These are phyloP conservation scores for Xylaria sp. DNA, from an alignment of 2,329 filamentous ascomycete genomes.

Conservation along the genomic window DNA sequence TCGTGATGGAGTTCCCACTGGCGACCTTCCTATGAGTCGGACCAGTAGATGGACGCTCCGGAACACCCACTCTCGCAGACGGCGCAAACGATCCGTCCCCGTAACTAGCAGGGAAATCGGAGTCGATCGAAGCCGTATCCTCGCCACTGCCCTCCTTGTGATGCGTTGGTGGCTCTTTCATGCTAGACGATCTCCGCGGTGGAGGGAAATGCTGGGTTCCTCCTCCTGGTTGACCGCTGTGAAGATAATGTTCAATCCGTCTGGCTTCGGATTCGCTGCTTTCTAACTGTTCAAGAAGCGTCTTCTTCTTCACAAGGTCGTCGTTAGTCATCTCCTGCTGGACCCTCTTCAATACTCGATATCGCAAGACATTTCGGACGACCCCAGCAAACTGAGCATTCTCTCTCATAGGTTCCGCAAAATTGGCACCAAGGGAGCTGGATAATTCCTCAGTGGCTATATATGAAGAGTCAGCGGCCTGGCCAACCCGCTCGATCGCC, in stretches of 20 bases:
- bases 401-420: conserved; percentile 96
- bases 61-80: conserved; percentile 68
- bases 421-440: conserved; percentile 79
- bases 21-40: conserved; percentile 70
- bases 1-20: conserved; percentile 85
- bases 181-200: conserved; percentile 62
- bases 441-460: conserved; percentile 92
- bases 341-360: conserved; percentile 86
- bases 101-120: conserved; percentile 88
- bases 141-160: conserved; percentile 57
- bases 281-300: conserved; percentile 81
- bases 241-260: conserved; percentile 87
- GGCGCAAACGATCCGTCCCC: conserved; percentile 63
- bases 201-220: conserved; percentile 37
- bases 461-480: conserved; percentile 93
- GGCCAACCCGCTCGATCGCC: conserved; percentile 89
- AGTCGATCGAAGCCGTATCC: conserved; percentile 87
- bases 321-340: conserved; percentile 97
- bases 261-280: conserved; percentile 87
- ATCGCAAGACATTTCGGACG: conserved; percentile 80
- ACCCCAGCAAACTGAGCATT: conserved; percentile 96
- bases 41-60: conserved; percentile 45
- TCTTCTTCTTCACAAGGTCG: conserved; percentile 80
- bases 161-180: conserved; percentile 46
- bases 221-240: conserved; percentile 62